Conservation (phyloP, 1,284 basidiomycete species). For the Salmacisia buchloeana region DNA sequence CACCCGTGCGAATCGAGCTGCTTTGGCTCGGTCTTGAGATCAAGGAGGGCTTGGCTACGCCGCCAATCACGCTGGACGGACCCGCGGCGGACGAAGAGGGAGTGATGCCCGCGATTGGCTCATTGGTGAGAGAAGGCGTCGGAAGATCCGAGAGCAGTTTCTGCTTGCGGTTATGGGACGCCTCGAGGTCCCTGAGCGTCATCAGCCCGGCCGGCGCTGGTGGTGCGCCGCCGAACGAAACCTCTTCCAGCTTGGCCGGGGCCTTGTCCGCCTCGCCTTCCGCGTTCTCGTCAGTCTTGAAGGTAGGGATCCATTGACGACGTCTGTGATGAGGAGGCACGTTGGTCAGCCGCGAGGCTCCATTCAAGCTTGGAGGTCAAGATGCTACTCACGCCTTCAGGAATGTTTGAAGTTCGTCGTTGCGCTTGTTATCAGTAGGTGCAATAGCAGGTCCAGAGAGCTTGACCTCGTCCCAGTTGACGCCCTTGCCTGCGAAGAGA, state of each 20-base stretch:
- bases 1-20: not conserved
- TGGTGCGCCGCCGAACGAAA: slow-evolving; percentile 10
- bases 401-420: slow-evolving; percentile 33
- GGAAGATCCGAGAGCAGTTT: slow-evolving; percentile 14
- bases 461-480: slow-evolving; percentile 35
- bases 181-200: slow-evolving; percentile 33
- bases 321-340: slow-evolving; percentile 10
- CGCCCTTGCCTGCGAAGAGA: slow-evolving; percentile 38
- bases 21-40: slow-evolving; percentile 8
- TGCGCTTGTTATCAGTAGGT: slow-evolving; percentile 11
- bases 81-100: not conserved
- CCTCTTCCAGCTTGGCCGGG: not conserved
- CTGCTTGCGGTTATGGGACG: slow-evolving; percentile 33
- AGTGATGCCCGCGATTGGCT: not conserved
- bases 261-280: not conserved
- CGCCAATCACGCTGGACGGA: not conserved
- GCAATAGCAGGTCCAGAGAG: slow-evolving; percentile 25
- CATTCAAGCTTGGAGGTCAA: not conserved
- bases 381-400: slow-evolving; percentile 22
- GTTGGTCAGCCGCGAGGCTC: too few species aligned
- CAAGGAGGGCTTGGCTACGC: not conserved
- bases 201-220: slow-evolving; percentile 22
- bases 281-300: slow-evolving; percentile 14
- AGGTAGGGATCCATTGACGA: slow-evolving; percentile 34
- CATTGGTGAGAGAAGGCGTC: not conserved